Evolutionary conservation across 1,284 basidiomycete species (phyloP), one percentile per base, ranked within the genome.

Genomic region (Athelia sp.): DNA sequence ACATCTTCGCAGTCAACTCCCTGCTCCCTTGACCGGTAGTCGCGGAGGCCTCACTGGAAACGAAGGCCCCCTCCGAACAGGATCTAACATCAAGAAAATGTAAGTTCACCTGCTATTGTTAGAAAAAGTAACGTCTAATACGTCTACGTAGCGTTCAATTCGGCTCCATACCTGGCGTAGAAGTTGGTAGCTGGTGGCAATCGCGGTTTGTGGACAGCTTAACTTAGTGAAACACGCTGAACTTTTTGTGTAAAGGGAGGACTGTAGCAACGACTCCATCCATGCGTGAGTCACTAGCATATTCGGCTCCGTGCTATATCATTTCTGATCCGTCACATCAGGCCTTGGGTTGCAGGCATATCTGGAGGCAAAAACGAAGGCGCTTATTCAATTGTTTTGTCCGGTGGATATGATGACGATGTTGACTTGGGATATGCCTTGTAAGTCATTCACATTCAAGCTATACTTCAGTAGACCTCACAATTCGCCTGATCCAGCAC

Each of bases 401-500:
- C 86, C 43, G 90, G 90, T 14, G 88, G 88, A 2, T 93, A 93
- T 56, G 86, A 89, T 35, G 90, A 93, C 51, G 90, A 93, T 56
- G 76, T 92, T 18, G 90, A 93, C 55, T 62, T 82, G 2, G 90
- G 90, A 47, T 81, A 90, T 51, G 84, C 74, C 3, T 91, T 93
- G 84, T 91, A 63, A 63, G 89, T 79, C 18, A 13, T 18, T 14
- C 52, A 18, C 18, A 34, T 29, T 36, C 22, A 36, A 17, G 6
- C 19, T n/a, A 40, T n/a, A 13, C 3, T 3, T 17, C 3, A 6
- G 21, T 23, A 15, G 42, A 35, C 50, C 18, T 19, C 3, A 6
- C 11, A 19, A 15, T 26, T 29, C 26, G 43, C 43, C 3, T 34
- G 43, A 35, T 50, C 4, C 49, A 90, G 86, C 55, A 89, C 84